Base-by-base conservation (phyloP, 805 yeast genomes). In the Kazachstania africana region DNA sequence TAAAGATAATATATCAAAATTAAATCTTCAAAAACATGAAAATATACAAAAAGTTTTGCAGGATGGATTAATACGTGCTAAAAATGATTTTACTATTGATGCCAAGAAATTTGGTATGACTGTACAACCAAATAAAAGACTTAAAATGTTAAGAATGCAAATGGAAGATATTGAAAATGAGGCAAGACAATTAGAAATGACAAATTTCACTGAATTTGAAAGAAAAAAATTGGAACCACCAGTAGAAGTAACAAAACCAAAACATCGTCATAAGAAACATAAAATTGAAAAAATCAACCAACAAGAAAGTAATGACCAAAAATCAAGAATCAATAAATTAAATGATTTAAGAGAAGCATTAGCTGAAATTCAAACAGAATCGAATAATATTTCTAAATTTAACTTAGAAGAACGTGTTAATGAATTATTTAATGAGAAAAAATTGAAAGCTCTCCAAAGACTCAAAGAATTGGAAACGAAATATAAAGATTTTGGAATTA, bases 131-230 rank as follows among this genome's bases (percentile, higher is more conserved):
- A 78, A 79, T 44, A 69, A 79, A 3, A 63, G 88, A 40, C 58
- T 85, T 31, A 66, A 91, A 37, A 76, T 72, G 27, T 63, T 87
- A 44, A 65, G 95, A 34, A 82, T 78, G 44, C 70, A 78, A 49
- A 84, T 84, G 94, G 93, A 81, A 36, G 77, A 72, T 39, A 65
- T 87, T 32, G 94, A 82, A 49, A 69, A 71, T 29, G 81, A 82
- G 60, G 95, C 95, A 0, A 62, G 93, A 37, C 81, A 79, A 46
- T 64, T 88, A 36, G 96, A 88, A 51, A 77, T 74, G 70, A 78
- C 81, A 14, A 91, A 84, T 42, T 85, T 83, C 45, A 77, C 70
- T 17, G 81, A 74, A 20, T 40, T 39, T 34, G 42, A 57, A 38
- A 40, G 50, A 31, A 36, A 36, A 29, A 19, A 31, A 9, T 27